Evolutionary conservation across 306 rosid species (phyloP), one percentile per base, ranked within the genome.

Genomic region (Acacia crassicarpa): DNA sequence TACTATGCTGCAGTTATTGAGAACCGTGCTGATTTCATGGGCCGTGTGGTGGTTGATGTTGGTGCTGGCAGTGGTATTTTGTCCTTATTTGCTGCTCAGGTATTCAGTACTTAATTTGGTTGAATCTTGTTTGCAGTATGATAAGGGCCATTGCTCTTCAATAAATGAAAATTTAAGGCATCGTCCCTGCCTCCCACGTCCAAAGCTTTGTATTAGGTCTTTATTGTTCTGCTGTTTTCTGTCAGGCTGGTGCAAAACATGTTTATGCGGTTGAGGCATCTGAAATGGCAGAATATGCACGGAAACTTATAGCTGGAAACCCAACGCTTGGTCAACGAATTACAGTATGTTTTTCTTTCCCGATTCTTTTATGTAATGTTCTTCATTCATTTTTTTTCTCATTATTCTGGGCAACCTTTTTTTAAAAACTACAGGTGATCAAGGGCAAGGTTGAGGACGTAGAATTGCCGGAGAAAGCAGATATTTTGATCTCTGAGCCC

Each of bases 261-360:
- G 99, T 95, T 81, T 95, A 95, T 85, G 99, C 99, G 2, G 99
- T 95, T 83, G 99, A 95, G 89, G 99, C 99, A 62, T 95, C 99
- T 84, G 99, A 95, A 87, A 95, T 95, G 99, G 95, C 99, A 78
- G 98, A 95, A 80, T 95, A 95, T 80, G 99, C 99, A 15, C 92
- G 87, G 22, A 90, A 85, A 78, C 90, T 95, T 73, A 88, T 95
- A 85, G 91, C 93, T 45, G 99, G 99, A 74, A 95, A 95, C 85
- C 97, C 98, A 67, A 77, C 54, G 20, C 81, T 95, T 67, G 85
- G 92, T 83, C 90, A 91, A 78, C 89, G 99, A 81, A 95, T 95
- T 76, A 95, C 99, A 7, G 99, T 95, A 82, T 87, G 97, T 20
- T 75, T 72, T 67, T 76, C 10, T 58, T 78, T 59, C 58, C 30